Evolutionary conservation across 768 basidiomycete species (phyloP), one percentile per base, ranked within the genome.

Genomic region (Paxillus ammoniavirescens): DNA sequence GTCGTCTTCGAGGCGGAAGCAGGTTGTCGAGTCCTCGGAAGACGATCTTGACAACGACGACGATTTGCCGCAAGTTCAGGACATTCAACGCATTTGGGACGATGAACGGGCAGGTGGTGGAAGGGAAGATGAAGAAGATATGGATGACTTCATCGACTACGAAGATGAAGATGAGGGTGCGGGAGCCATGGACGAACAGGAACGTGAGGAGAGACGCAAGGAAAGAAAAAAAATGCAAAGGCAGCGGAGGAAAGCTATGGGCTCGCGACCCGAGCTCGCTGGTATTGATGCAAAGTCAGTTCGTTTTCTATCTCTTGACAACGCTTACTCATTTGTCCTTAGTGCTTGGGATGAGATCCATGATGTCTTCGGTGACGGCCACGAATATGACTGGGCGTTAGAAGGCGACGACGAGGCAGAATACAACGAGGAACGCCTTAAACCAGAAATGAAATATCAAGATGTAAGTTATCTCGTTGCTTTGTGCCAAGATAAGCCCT

Each of bases 281-380:
- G 94, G 86, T 52, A 92, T 91, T 60, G 91, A 91, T 63, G 87
- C 88, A 41, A 86, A 79, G 93, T 91, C 67, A 72, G 90, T 79
- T 17, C 30, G 10, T 43, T 15, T 30, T 54, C 42, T 7, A 36
- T 18, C 17, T 41, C 40, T n/a, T 36, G 26, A 36, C 26, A 42
- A 48, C 49, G 42, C 31, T 54, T 51, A 55, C 64, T 59, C 52
- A 59, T 33, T n/a, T 42, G 5, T 52, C 57, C 57, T 2, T 59
- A 96, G 93, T 63, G 88, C 93, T 26, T 97, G 93, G 93, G 88
- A 91, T 44, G 97, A 98, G 72, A 89, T 98, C 26, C 87, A 90
- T 56, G 95, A 93, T 54, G 92, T 98, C 1, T 99, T 99, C 59
- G 97, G 97, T 33, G 91, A 95, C 58, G 97, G 97, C 7, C 86